Percentiles rank a stretch among this genome's conserved stretches.
Conservation (phyloP, 2,329 filamentous ascomycete species). For the Dryadomyces quercus-mongolicae region DNA sequence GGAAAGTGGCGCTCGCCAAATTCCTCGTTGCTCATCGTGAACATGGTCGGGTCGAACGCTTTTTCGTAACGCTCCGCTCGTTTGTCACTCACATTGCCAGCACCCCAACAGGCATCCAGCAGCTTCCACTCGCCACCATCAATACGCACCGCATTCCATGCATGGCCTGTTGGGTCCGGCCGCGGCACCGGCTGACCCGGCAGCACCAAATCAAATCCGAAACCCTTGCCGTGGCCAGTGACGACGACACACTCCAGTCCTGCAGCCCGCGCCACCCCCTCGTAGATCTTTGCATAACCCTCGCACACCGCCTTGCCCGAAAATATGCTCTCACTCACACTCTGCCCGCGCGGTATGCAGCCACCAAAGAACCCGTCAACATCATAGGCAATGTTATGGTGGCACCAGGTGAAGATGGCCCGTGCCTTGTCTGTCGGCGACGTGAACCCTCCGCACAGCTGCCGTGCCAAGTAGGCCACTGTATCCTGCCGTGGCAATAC, state of each 20-base stretch:
- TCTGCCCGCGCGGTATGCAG: constrained; percentile 47
- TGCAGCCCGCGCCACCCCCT: constrained; percentile 63
- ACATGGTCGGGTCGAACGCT: constrained; percentile 52
- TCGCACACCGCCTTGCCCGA: constrained; percentile 79
- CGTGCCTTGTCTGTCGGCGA: constrained; percentile 85
- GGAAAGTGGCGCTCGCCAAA: constrained; percentile 80
- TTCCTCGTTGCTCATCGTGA: constrained; percentile 56
- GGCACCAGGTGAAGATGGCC: constrained; percentile 88
- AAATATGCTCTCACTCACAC: constrained; percentile 60
- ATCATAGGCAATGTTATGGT: constrained; percentile 87
- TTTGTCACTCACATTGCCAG: constrained; percentile 51
- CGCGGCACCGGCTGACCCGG: constrained; percentile 56
- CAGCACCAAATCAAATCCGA: constrained; percentile 51
- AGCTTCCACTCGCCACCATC: constrained; percentile 86
- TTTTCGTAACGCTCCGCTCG: constrained; percentile 48
- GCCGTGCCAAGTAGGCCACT: constrained; percentile 61
- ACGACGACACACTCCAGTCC: constrained; percentile 70
- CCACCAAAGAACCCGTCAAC: constrained; percentile 65
- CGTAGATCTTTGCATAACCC: constrained; percentile 78
- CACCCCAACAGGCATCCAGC: constrained; percentile 86
- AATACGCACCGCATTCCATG: constrained; percentile 87
- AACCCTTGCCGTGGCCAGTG: constrained; percentile 76
- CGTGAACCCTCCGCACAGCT: constrained; percentile 66
- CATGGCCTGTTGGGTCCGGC: constrained; percentile 53
- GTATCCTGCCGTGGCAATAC: constrained; percentile 55